Conservation (phyloP, 805 yeast genomes). For the Saturnispora hagleri region DNA sequence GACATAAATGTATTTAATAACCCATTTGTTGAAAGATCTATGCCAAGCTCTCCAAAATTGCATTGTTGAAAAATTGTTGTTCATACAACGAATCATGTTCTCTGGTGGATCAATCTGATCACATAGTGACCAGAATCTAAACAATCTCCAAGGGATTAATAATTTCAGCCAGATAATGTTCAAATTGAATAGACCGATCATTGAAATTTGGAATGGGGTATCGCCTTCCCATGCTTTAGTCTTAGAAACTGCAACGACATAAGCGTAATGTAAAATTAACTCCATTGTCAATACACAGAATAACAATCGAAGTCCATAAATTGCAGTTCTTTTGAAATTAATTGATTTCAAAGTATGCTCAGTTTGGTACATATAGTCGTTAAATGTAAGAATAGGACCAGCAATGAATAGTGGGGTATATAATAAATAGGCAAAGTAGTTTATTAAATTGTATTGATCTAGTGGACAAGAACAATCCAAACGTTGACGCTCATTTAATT, state of each 20-base stretch:
- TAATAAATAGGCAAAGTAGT: conserved; percentile 66
- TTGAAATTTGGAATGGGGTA: conserved; percentile 85
- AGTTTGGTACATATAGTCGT: conserved; percentile 78
- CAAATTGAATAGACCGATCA: conserved; percentile 87
- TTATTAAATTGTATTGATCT: conserved; percentile 49
- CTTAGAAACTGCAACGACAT: conserved; percentile 89
- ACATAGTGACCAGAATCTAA: conserved; percentile 84
- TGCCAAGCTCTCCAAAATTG: conserved; percentile 99
- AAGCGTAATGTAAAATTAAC: conserved; percentile 72
- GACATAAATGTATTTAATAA: conserved; percentile 75
- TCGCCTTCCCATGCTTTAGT: conserved; percentile 84
- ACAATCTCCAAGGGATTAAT: conserved; percentile 91
- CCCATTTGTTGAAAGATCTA: conserved; percentile 86
- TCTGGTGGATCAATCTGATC: conserved; percentile 97
- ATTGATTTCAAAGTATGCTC: conserved; percentile 52
- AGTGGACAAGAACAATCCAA: conserved; percentile 53
- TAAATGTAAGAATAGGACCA: conserved; percentile 90
- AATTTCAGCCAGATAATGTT: conserved; percentile 90
- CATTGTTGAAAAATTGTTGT: conserved; percentile 83
- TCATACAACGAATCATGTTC: conserved; percentile 93
- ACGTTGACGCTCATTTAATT: conserved; percentile 52
- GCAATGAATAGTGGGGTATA: conserved; percentile 91
- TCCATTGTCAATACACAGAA: conserved; percentile 86
- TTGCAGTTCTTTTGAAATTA: conserved; percentile 38
- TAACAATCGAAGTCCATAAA: conserved; percentile 59